phyloP scores from a whole-genome alignment of 2,329 filamentous ascomycete genomes.

The Cryphonectria radicalis region DNA sequence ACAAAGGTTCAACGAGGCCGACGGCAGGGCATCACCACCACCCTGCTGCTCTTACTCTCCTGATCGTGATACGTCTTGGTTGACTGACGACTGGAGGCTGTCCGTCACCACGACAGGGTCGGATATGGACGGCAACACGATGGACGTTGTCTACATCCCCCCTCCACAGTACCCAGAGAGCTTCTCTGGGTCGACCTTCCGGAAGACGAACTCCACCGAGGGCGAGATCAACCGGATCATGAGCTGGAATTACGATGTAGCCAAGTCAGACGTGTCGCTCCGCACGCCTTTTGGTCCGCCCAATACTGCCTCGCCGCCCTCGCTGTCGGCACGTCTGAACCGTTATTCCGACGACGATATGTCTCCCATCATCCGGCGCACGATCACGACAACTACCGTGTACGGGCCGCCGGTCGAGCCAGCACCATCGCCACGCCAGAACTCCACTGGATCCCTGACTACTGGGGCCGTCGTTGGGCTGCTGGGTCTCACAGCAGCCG shows the following conservation, averaged over 20 bases:
- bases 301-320: conserved; percentile 29
- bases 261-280: conserved; percentile 35
- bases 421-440: conserved; percentile 40
- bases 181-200: conserved; percentile 41
- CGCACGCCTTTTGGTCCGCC: conserved; percentile 30
- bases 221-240: conserved; percentile 50
- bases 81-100: conserved; percentile 10
- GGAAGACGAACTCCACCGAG: conserved; percentile 43
- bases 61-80: conserved; percentile 19
- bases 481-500: conserved; percentile 69
- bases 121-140: conserved; percentile 82
- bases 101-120: conserved; percentile 39
- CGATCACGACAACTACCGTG: conserved; percentile 38
- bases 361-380: conserved; percentile 39
- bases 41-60: conserved; percentile 31
- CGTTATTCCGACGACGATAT: conserved; percentile 32
- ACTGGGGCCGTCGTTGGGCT: conserved; percentile 73
- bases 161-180: conserved; percentile 40
- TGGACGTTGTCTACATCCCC: conserved; percentile 72
- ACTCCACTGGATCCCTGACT: conserved; percentile 48
- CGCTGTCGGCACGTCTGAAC: conserved; percentile 23
- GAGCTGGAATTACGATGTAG: conserved; percentile 54
- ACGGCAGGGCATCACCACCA: conserved; percentile 30
- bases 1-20: conserved; percentile 46
- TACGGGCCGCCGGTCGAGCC: conserved; percentile 33